Evolutionary conservation across 2,329 filamentous ascomycete genomes (phyloP), one percentile per base, ranked within the genome.

Genomic region (Stagonosporopsis tanaceti): DNA sequence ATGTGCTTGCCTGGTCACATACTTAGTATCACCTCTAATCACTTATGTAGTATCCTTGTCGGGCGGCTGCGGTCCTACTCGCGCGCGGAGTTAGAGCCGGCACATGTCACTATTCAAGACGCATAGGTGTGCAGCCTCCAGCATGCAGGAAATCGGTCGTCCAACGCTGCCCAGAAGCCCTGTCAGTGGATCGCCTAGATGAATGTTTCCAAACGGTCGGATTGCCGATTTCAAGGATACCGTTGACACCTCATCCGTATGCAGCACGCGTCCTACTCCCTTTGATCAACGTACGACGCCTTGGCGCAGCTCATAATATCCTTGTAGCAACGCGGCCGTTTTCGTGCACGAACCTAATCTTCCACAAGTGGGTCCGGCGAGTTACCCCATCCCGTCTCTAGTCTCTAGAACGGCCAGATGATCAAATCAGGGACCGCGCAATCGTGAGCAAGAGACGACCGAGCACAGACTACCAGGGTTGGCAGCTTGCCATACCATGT

Each of bases 261-360:
- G 48, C 54, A 53, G 54, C 48, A 53, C 27, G 44, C 50, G 39
- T 53, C 44, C 48, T 45, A 32, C 50, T 48, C 39, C 45, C 46
- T 47, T 51, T 45, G 55, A 52, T 53, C 50, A 57, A 47, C 50
- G 32, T 48, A 51, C 40, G 47, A 51, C 40, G 54, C 37, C 63
- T 62, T 57, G 61, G 57, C 61, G 47, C 30, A 39, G 53, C 50
- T 61, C 53, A 63, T 32, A 47, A 35, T 45, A 57, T 39, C 50
- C 48, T 57, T 53, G 48, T 59, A 50, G 37, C 53, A 55, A 53
- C 45, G 35, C 48, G 45, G 50, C 48, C 57, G 47, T 48, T 47
- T 47, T 32, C 34, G 34, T 37, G 40, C 51, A 42, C 46, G 56
- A 59, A 59, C 50, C 45, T 50, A 52, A 47, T 54, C 50, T 47